These are phyloP conservation scores for Haberlea rhodopensis DNA, from an alignment of 257 asterid genomes.

Conservation along the genomic window DNA sequence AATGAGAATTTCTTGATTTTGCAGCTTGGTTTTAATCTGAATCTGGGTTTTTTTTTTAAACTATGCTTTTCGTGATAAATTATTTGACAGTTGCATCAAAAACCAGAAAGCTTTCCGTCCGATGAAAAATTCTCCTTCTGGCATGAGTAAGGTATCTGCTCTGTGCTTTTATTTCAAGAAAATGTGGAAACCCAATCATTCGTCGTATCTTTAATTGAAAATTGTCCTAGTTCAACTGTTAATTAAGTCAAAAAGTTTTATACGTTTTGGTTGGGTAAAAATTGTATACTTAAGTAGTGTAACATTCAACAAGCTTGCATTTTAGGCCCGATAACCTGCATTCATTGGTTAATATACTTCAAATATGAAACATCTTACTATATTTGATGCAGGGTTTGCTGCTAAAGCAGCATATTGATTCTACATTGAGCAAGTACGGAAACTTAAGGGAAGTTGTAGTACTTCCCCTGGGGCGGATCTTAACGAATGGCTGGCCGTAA, in stretches of 20 bases:
- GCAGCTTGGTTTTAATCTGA: not conserved
- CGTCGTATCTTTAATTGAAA: not conserved
- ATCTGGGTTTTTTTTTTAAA: not conserved
- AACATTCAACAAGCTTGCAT: not conserved
- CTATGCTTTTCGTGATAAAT: not conserved
- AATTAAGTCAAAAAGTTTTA: not conserved
- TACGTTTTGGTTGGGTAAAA: not conserved
- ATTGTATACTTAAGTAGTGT: not conserved
- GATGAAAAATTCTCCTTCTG: conserved; percentile 7
- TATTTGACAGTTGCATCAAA: not conserved
- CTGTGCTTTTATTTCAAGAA: too few relatives aligned
- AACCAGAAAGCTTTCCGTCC: conserved; percentile 15
- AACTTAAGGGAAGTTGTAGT: conserved; percentile 33
- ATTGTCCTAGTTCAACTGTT: not conserved
- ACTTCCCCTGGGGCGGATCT: conserved; percentile 34
- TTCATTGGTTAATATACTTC: too few relatives aligned
- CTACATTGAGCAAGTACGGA: conserved; percentile 24
- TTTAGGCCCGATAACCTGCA: not conserved
- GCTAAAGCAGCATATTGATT: conserved; percentile 27
- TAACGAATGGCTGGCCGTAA: conserved; percentile 35
- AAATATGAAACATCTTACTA: not conserved
- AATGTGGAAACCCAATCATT: too few relatives aligned
- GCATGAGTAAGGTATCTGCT: conserved; percentile 18
- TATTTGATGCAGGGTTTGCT: conserved; percentile 28
- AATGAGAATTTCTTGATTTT: not conserved